These are phyloP conservation scores for Periconia sp. DNA, from an alignment of 2,329 filamentous ascomycete species.

Conservation along the genomic window DNA sequence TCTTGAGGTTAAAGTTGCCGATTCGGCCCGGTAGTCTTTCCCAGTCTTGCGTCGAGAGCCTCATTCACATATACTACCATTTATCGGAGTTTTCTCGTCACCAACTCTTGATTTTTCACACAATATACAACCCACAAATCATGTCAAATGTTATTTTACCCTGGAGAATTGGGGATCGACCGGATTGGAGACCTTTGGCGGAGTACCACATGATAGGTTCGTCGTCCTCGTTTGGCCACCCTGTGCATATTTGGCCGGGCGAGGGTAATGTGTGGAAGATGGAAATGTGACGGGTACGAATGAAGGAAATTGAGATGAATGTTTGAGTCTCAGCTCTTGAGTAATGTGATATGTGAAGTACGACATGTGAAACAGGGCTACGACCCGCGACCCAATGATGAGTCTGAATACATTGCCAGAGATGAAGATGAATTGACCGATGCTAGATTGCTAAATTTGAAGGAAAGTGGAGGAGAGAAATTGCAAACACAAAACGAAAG, in stretches of 20 bases:
- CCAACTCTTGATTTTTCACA: constrained; percentile 18
- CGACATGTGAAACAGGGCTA: no score
- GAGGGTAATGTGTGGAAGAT: background rate
- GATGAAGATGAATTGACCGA: no score
- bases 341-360: background rate
- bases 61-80: constrained; percentile 25
- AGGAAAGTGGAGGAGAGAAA: no score
- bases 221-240: constrained; percentile 6
- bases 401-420: no score
- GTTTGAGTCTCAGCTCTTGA: background rate
- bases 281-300: constrained; percentile 1
- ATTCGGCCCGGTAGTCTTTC: constrained; percentile 18
- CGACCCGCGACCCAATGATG: no score
- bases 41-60: constrained; percentile 45
- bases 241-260: constrained; percentile 14
- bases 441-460: no score
- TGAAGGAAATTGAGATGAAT: constrained; percentile 2
- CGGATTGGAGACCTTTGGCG: constrained; percentile 4
- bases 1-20: constrained; percentile 48
- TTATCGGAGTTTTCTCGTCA: constrained; percentile 20
- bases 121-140: constrained; percentile 18
- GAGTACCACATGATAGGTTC: background rate
- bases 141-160: constrained; percentile 18
- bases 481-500: no score
- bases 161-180: background rate